Evolutionary conservation across 176 grass and related monocot species (phyloP), one percentile per base, ranked within the genome.

Genomic region (Puccinellia tenuiflora): DNA sequence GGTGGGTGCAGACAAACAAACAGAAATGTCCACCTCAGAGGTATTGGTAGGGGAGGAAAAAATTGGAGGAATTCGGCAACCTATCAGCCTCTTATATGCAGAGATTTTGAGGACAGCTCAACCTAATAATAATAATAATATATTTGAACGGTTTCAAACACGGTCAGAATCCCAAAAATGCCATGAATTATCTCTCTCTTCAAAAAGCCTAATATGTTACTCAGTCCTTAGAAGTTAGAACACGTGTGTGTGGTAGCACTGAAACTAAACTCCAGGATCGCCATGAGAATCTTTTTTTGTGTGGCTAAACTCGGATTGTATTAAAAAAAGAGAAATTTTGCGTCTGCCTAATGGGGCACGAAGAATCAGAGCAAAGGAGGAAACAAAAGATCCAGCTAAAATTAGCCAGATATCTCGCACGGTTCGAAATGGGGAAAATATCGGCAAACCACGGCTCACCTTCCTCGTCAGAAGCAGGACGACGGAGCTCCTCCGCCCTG

Each of bases 391-490:
- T 82, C 51, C 62, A 9, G 22, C 70, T 10, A 62, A 47, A 47
- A 62, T 62, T 13, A 62, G 28, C 26, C 6, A 26, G 8, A 70
- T 55, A 56, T 38, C 20, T 46, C 65, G 37, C 45, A 28, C 79
- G 15, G n/a, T 60, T 39, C 39, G 5, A 83, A 56, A 79, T 15
- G 14, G 68, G 57, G 75, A 33, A 67, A 11, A 18, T 16, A 78
- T 73, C 18, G 20, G 55, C 30, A 12, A 2, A 11, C 56, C 73
- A 38, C 6, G 13, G 80, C 80, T 90, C 70, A 90, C 88, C 88
- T 87, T 90, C 88, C 84, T 84, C 77, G 73, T 64, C 70, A 56
- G 89, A 78, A 63, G 16, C 68, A 40, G 57, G 75, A 9, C 24
- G 20, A 6, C 0, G 69, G 1, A 4, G 7, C 61, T 47, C 69